phyloP scores from a whole-genome alignment of 2,329 filamentous ascomycete species.

The Clonostachys rhizophaga region DNA sequence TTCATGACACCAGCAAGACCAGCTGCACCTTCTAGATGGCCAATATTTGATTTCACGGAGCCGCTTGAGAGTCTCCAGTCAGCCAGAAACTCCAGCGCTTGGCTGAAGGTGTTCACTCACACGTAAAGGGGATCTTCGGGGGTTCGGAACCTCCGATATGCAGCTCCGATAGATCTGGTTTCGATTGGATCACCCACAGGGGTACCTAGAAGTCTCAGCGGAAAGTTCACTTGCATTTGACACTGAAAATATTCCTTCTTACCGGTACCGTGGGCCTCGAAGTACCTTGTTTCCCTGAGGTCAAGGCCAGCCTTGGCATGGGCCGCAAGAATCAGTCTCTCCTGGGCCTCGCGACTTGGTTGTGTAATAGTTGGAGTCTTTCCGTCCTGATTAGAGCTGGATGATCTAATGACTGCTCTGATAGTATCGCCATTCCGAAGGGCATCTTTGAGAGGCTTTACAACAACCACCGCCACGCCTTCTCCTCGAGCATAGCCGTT shows the following conservation, averaged over 20 bases:
- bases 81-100: conserved; percentile 25
- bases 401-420: conserved; percentile 19
- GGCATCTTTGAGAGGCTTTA: conserved; percentile 22
- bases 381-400: conserved; percentile 29
- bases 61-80: conserved; percentile 29
- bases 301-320: conserved; percentile 22
- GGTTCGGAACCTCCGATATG: conserved; percentile 14
- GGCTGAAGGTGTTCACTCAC: neutral
- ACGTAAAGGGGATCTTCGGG: conserved; percentile 17
- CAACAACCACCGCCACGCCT: conserved; percentile 17
- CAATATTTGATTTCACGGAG: conserved; percentile 33
- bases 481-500: conserved; percentile 20
- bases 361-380: conserved; percentile 27
- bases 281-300: conserved; percentile 13
- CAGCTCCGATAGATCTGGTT: conserved; percentile 17
- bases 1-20: conserved; percentile 23
- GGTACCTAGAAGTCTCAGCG: conserved; percentile 13
- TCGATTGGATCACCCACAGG: conserved; percentile 35
- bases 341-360: conserved; percentile 28
- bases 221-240: neutral
- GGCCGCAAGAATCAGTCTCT: conserved; percentile 24
- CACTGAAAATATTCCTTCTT: too few species aligned
- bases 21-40: conserved; percentile 25
- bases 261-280: conserved; percentile 39
- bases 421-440: conserved; percentile 12